Evolutionary conservation across 2,329 filamentous ascomycete species (phyloP).

Genomic region (Aspergillus costaricaensis): DNA sequence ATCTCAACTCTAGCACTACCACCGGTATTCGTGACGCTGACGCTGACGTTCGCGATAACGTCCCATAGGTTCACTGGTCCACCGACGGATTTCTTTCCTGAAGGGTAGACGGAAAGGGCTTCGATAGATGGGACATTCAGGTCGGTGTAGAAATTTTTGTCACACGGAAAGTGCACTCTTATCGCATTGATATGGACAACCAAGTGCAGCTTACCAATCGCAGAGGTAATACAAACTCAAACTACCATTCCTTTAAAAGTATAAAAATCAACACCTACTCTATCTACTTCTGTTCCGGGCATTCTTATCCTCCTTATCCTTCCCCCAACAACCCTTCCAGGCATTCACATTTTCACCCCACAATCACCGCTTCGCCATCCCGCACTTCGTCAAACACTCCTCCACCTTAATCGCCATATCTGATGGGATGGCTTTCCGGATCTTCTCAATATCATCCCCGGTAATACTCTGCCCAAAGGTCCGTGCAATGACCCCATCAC

Average conservation of each 20-base stretch:
- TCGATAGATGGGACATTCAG: conserved; percentile 31
- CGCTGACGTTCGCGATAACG: conserved; percentile 49
- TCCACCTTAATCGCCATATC: conserved; percentile 24
- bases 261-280: too few relatives aligned
- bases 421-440: conserved; percentile 21
- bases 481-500: conserved; percentile 22
- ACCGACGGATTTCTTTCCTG: conserved; percentile 24
- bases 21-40: conserved; percentile 55
- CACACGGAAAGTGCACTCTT: too few relatives aligned
- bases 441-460: conserved; percentile 25
- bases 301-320: too few relatives aligned
- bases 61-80: conserved; percentile 60
- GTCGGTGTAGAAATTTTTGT: conserved; percentile 33
- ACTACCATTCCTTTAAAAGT: too few relatives aligned
- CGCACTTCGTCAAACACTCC: conserved; percentile 29
- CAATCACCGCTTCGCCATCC: background rate
- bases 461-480: conserved; percentile 25
- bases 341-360: too few relatives aligned
- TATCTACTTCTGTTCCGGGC: too few relatives aligned
- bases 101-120: conserved; percentile 52
- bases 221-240: too few relatives aligned
- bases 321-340: too few relatives aligned
- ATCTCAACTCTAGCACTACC: conserved; percentile 51
- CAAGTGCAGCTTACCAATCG: too few relatives aligned
- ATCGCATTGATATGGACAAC: too few relatives aligned